Evolutionary conservation across 352 stramenopile genomes (phyloP), one percentile per base, ranked within the genome.

Genomic region (Phytophthora fragariaefolia): DNA sequence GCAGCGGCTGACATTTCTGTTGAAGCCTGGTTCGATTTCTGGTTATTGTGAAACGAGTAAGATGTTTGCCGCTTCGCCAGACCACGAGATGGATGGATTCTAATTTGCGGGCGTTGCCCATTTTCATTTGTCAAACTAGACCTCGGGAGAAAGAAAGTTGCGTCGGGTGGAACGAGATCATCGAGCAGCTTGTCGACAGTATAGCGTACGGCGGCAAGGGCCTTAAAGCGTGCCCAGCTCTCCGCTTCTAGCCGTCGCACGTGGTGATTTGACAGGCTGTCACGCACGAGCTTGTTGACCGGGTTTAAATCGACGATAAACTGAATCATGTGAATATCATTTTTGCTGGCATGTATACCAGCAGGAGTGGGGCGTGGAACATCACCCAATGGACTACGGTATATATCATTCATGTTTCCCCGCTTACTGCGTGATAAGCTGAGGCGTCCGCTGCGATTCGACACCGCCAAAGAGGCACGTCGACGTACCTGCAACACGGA

Each of bases 261-360:
- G 10, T 77, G 55, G 8, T 66, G 49, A 20, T 76, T 74, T 18
- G 72, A 56, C 15, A 91, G 60, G 30, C 65, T 65, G 4, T 78
- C 54, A 1, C 71, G 59, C 13, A 91, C 46, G 22, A 87, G 52
- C 27, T 83, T 85, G 62, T 87, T 90, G 8, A 91, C 54, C 3
- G 83, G 82, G 51, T 90, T 91, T 18, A 92, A 34, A 10, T 77
- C 61, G 1, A 81, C 54, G 8, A 91, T 88, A 38, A 87, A 90
- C 63, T 90, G 67, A 22, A 71, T 52, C 24, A 32, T 22, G 51
- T 68, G 56, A 15, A 75, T 72, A 47, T 75, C 62, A 12, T 7
- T 46, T 43, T 45, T 58, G 24, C n/a, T 28, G n/a, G n/a, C n/a
- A n/a, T n/a, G n/a, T n/a, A n/a, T n/a, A n/a, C n/a, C n/a, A n/a